A percentile compares a stretch with the other conserved stretches of the same genome.
phyloP scores from a whole-genome alignment of 306 rosid species.

The Phaseolus lunatus region DNA sequence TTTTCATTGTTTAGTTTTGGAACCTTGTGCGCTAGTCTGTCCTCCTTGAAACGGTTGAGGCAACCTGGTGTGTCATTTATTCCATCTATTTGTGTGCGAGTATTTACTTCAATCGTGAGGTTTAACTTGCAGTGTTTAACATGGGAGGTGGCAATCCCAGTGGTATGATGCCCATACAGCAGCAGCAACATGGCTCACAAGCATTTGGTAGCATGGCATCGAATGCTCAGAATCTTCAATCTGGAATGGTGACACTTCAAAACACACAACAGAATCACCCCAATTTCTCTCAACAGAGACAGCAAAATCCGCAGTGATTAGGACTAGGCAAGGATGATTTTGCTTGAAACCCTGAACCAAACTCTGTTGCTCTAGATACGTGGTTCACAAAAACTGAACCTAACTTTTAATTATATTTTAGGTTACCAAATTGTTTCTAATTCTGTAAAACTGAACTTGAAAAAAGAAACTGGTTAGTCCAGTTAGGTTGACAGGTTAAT shows the following conservation, averaged over 20 bases:
- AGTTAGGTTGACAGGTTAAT: neutral
- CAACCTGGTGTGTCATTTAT: constrained; percentile 29
- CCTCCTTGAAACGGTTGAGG: constrained; percentile 29
- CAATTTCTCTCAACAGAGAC: constrained; percentile 87
- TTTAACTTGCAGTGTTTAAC: constrained; percentile 74
- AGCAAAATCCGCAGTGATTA: constrained; percentile 79
- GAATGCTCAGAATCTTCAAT: constrained; percentile 81
- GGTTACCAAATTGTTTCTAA: neutral
- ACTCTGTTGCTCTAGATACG: neutral
- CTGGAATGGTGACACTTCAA: constrained; percentile 77
- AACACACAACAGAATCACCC: constrained; percentile 76
- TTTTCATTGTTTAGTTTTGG: constrained; percentile 11
- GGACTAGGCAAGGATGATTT: constrained; percentile 11
- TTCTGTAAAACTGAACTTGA: constrained; percentile 19
- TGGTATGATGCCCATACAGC: constrained; percentile 76
- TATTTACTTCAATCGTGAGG: constrained; percentile 38
- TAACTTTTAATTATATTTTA: neutral
- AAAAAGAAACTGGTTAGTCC: neutral
- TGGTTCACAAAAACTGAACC: constrained; percentile 22
- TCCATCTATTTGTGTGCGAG: neutral
- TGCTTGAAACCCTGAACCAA: constrained; percentile 3
- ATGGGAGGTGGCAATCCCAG: constrained; percentile 82
- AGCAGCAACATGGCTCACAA: constrained; percentile 73
- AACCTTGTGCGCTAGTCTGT: constrained; percentile 16
- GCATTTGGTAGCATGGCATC: constrained; percentile 75